A percentile compares a stretch with the other conserved stretches of the same genome.
These are phyloP conservation scores for Kwoniella dendrophila DNA, from an alignment of 768 basidiomycete genomes.

Conservation along the genomic window DNA sequence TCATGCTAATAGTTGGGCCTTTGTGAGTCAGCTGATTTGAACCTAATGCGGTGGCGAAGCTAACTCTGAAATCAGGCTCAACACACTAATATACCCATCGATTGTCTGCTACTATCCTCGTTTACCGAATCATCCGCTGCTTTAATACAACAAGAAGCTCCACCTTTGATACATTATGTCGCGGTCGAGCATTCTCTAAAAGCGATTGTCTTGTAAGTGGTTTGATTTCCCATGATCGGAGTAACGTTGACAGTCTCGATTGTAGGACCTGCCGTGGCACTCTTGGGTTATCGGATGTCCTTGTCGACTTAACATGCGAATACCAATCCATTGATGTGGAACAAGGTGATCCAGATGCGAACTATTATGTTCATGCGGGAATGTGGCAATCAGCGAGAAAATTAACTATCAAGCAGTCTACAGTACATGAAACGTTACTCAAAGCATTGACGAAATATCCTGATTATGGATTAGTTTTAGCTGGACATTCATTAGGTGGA, in stretches of 20 bases:
- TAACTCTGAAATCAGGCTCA: constrained; percentile 38
- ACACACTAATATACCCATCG: constrained; percentile 56
- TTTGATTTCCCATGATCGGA: too few species aligned
- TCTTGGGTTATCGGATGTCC: constrained; percentile 57
- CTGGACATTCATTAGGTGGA: constrained; percentile 58
- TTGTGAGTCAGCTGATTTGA: constrained; percentile 27
- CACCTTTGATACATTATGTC: constrained; percentile 53
- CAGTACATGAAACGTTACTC: constrained; percentile 54
- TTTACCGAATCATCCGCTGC: constrained; percentile 50
- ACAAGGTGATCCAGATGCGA: constrained; percentile 42
- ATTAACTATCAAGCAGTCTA: constrained; percentile 46
- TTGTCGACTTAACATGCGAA: constrained; percentile 57
- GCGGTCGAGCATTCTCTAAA: constrained; percentile 54
- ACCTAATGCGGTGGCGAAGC: background rate
- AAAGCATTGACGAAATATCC: constrained; percentile 51
- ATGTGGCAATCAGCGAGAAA: constrained; percentile 52
- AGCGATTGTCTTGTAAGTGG: constrained; percentile 52
- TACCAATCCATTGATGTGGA: constrained; percentile 50
- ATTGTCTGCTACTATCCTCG: constrained; percentile 55
- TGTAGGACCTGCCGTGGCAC: constrained; percentile 54
- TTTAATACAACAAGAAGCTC: constrained; percentile 42
- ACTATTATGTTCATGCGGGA: constrained; percentile 54
- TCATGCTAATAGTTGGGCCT: constrained; percentile 52
- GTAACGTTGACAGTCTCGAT: background rate
- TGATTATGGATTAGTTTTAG: constrained; percentile 54